Conservation (phyloP, 805 yeast species). For the Teunomyces funiuensis region DNA sequence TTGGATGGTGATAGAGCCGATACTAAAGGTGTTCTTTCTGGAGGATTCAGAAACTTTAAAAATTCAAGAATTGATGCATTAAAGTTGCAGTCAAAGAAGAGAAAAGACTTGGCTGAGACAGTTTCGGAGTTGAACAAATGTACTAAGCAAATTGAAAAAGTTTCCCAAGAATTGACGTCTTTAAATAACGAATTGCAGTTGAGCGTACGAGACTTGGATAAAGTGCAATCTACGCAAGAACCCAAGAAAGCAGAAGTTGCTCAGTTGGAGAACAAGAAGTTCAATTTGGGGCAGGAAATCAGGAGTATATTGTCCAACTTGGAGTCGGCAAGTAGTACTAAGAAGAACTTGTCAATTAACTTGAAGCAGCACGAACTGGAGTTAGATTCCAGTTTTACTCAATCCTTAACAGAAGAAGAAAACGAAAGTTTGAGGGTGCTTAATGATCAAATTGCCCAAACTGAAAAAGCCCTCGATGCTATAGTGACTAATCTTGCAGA, state of each 20-base stretch:
- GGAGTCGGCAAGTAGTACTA: constrained; percentile 30
- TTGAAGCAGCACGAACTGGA: constrained; percentile 49
- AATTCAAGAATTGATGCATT: constrained; percentile 70
- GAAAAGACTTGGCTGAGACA: constrained; percentile 42
- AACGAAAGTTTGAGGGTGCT: constrained; percentile 36
- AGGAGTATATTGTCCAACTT: constrained; percentile 32
- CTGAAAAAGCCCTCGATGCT: constrained; percentile 42
- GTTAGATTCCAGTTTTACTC: constrained; percentile 51
- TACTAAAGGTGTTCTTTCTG: constrained; percentile 78
- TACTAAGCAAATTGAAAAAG: constrained; percentile 33
- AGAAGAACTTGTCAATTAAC: constrained; percentile 39
- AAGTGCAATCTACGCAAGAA: constrained; percentile 41
- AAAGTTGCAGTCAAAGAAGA: constrained; percentile 54
- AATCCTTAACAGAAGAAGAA: constrained; percentile 53
- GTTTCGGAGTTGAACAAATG: constrained; percentile 41
- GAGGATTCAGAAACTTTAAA: constrained; percentile 78
- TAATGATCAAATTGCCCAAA: constrained; percentile 30
- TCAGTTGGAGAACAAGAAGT: constrained; percentile 40
- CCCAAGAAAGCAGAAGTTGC: constrained; percentile 44
- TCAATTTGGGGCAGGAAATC: constrained; percentile 45
- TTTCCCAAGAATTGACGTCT: constrained; percentile 54
- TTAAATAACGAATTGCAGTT: constrained; percentile 45
- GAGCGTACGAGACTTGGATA: constrained; percentile 43
- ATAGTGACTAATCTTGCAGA: constrained; percentile 40
- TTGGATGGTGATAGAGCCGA: constrained; percentile 91